Evolutionary conservation across 2,329 filamentous ascomycete species (phyloP).

Genomic region (Sarocladiaceae sp.): DNA sequence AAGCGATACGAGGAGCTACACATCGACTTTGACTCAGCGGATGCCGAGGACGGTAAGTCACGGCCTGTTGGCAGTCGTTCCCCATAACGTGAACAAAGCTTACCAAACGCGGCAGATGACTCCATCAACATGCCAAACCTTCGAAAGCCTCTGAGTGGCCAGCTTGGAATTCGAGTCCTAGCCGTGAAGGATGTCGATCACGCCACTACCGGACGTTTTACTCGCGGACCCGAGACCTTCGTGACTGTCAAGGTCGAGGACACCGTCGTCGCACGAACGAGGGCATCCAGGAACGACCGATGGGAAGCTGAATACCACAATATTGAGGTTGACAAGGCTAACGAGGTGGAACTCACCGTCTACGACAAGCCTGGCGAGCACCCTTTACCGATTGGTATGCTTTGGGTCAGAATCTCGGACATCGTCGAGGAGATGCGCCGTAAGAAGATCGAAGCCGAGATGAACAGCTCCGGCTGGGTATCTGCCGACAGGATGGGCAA

Average conservation of each 20-base stretch:
- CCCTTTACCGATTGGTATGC: slow-evolving; percentile 84
- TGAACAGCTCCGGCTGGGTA: slow-evolving; percentile 92
- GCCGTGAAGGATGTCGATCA: slow-evolving; percentile 94
- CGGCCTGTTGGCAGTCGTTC: neutral
- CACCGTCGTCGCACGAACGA: slow-evolving; percentile 80
- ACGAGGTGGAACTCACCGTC: slow-evolving; percentile 95
- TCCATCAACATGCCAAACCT: slow-evolving; percentile 93
- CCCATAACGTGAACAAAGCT: slow-evolving; percentile 18
- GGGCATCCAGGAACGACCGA: slow-evolving; percentile 74
- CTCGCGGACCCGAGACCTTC: slow-evolving; percentile 88
- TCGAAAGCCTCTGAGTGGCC: slow-evolving; percentile 90
- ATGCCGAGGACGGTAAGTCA: slow-evolving; percentile 70
- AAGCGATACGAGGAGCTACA: slow-evolving; percentile 97
- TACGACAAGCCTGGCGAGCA: slow-evolving; percentile 94
- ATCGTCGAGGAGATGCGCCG: slow-evolving; percentile 96
- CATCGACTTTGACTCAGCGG: slow-evolving; percentile 78
- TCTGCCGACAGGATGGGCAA: slow-evolving; percentile 91
- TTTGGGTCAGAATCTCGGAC: slow-evolving; percentile 95
- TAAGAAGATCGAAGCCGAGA: slow-evolving; percentile 94
- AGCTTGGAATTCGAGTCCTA: slow-evolving; percentile 78
- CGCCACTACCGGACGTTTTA: slow-evolving; percentile 75
- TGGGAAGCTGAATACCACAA: slow-evolving; percentile 91
- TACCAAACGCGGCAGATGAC: too few relatives aligned
- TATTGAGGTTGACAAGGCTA: slow-evolving; percentile 94
- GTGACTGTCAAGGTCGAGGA: slow-evolving; percentile 97